Percentiles rank a stretch among this genome's conserved stretches.
phyloP scores from a whole-genome alignment of 2,329 filamentous ascomycete species.

The Davidsoniella neocaledoniae region DNA sequence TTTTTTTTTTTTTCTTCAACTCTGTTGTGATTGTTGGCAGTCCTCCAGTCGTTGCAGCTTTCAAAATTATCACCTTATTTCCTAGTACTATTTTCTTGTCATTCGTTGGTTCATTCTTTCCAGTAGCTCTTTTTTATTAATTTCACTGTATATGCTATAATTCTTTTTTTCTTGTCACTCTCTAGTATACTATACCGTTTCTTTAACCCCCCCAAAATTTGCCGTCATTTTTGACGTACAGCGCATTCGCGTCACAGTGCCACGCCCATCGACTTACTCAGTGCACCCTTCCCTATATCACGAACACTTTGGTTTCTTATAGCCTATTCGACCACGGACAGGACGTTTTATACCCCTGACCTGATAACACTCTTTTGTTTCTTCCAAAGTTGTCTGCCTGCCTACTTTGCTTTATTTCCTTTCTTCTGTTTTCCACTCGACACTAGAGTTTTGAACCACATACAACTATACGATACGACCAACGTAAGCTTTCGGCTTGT shows the following conservation, averaged over 20 bases:
- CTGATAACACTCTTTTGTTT: neutral
- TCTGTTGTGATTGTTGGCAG: neutral
- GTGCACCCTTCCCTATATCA: slow-evolving; percentile 6
- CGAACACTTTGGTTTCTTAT: slow-evolving; percentile 4
- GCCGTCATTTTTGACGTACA: neutral
- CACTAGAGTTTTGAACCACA: too few relatives aligned
- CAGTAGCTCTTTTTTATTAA: neutral
- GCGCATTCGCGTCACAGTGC: neutral
- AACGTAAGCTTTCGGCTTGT: too few relatives aligned
- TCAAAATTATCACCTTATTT: neutral
- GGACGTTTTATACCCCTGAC: slow-evolving; percentile 7
- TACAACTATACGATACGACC: too few relatives aligned
- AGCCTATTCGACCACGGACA: slow-evolving; percentile 5
- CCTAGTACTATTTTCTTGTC: neutral
- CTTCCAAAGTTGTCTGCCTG: neutral
- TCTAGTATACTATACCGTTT: too few relatives aligned
- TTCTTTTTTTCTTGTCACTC: too few relatives aligned
- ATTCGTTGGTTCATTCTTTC: neutral
- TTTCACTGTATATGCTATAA: too few relatives aligned
- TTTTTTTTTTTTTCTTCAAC: slow-evolving; percentile 5
- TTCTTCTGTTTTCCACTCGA: neutral
- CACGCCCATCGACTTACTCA: neutral
- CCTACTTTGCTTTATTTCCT: neutral
- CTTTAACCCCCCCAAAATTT: too few relatives aligned
- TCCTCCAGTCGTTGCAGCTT: neutral